Conservation (phyloP, 139 green algal genomes). For the Chlamydomonas sphaeroides region DNA sequence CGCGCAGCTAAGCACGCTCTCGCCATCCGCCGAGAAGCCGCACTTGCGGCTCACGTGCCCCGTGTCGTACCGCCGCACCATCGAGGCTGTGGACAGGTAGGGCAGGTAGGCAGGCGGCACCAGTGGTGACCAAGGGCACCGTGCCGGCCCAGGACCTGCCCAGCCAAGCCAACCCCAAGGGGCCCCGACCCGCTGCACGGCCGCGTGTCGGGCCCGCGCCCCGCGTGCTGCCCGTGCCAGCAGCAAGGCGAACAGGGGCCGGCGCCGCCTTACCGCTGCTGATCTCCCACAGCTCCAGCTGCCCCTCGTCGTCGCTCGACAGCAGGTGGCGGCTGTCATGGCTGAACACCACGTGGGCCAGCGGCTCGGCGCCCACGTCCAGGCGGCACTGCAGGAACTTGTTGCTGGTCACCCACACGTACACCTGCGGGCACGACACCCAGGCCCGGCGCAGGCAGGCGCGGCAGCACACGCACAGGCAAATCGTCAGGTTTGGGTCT, state of each 20-base stretch:
- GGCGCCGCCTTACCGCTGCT: not conserved
- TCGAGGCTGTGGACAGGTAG: constrained; percentile 15
- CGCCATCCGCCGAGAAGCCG: constrained; percentile 42
- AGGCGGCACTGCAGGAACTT: constrained; percentile 17
- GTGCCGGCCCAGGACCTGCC: no score
- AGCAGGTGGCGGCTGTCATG: constrained; percentile 34
- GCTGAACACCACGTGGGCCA: constrained; percentile 43
- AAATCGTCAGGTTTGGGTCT: no score
- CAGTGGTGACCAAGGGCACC: no score
- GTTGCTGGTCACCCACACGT: constrained; percentile 25
- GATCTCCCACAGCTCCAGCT: constrained; percentile 57
- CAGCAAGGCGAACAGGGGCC: no score
- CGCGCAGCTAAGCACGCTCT: constrained; percentile 40
- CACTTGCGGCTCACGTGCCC: constrained; percentile 20
- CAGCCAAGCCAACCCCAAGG: no score
- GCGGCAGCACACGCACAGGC: no score
- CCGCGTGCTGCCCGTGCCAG: no score
- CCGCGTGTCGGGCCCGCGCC: no score
- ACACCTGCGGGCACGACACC: not conserved
- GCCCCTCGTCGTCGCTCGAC: constrained; percentile 54
- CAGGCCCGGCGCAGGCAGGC: no score
- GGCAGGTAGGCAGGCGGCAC: no score
- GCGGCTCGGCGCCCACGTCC: constrained; percentile 53
- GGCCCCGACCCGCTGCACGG: no score
- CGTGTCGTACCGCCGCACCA: constrained; percentile 46